Evolutionary conservation across 495 filamentous ascomycete species (phyloP).

Genomic region (Podospora comata): DNA sequence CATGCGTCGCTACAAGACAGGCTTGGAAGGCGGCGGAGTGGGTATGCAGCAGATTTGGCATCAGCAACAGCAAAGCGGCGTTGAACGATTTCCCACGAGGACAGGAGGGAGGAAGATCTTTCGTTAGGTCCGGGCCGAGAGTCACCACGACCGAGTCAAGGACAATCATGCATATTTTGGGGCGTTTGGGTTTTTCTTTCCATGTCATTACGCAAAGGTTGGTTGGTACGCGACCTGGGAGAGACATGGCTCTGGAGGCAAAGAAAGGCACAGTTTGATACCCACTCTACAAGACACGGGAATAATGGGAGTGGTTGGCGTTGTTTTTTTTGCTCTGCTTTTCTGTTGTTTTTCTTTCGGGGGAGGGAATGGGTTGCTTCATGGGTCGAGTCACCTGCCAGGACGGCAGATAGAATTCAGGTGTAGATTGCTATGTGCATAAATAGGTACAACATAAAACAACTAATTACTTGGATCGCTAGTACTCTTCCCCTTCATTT

Average conservation of each 20-base stretch:
- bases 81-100: constrained; percentile 58
- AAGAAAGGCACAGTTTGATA: background rate
- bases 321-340: background rate
- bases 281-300: background rate
- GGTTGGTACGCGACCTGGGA: background rate
- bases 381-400: too few species aligned
- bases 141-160: too few species aligned
- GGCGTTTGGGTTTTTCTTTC: background rate
- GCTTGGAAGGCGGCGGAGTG: constrained; percentile 68
- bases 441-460: background rate
- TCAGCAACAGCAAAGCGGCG: constrained; percentile 54
- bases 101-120: constrained; percentile 65
- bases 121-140: constrained; percentile 36
- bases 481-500: background rate
- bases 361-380: too few species aligned
- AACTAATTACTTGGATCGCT: background rate
- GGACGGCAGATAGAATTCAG: too few species aligned
- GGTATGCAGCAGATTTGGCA: constrained; percentile 70
- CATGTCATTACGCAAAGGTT: background rate
- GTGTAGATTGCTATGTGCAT: background rate
- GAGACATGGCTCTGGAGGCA: background rate
- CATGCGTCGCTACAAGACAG: constrained; percentile 65
- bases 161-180: background rate
- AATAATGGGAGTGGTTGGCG: background rate
- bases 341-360: background rate